Base-by-base conservation (phyloP, 176 grass and related monocot species). In the Phyllostachys edulis region DNA sequence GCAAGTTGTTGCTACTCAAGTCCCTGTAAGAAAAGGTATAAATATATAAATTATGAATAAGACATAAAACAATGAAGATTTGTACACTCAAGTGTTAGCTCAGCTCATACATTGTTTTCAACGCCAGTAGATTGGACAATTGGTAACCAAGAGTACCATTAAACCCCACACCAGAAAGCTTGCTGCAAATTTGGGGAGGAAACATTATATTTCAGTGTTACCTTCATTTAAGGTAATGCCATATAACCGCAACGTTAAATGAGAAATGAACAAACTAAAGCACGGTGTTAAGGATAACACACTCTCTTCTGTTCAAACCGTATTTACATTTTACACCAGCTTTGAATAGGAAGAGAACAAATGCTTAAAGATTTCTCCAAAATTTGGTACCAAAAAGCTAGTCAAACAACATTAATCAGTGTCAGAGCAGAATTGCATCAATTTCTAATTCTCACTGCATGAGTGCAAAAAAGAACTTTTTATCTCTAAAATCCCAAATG, bases 91-190 rank as follows among this genome's bases (percentile, higher is more conserved):
- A 32, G 14, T 62, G 80, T 79, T 61, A 29, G 29, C 29, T 29
- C 29, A 86, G 90, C 80, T 57, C 81, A 73, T 85, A 99, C 97
- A 96, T 87, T 80, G 91, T 96, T 78, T 84, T 89, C 79, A 99
- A 71, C 39, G 93, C 89, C 57, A 63, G 71, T 47, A 99, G 91
- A 89, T 73, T 89, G 40, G 91, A 84, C 67, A 99, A 71, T 46
- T 59, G 78, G 84, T 94, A 99, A 54, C 93, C 93, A 60, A 99
- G 89, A 40, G 88, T 94, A 46, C 97, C 97, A 69, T 91, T 99
- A 75, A 99, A 84, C 79, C 84, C 84, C 87, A 96, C 76, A 67
- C 97, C 91, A 73, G 88, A 88, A 80, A 99, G 83, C 36, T 94
- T 89, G 73, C 97, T 99, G 91, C 88, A 74, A 85, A 78, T 89